A percentile compares a stretch with the other conserved stretches of the same genome.
Evolutionary conservation across 306 rosid species (phyloP).

Genomic region (Phaseolus lunatus): DNA sequence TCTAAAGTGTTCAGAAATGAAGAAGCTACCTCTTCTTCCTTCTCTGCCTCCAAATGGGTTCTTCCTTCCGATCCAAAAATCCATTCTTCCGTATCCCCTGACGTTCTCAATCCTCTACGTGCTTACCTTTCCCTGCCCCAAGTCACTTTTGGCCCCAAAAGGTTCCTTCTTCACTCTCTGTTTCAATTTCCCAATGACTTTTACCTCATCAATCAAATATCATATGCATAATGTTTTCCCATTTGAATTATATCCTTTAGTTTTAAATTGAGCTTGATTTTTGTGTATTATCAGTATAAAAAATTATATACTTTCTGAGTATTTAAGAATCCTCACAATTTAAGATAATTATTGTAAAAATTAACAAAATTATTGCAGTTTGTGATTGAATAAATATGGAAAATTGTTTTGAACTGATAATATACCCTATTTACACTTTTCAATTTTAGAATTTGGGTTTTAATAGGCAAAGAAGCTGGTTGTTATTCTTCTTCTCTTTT

Average conservation of each 20-base stretch:
- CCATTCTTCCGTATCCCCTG: slow-evolving; percentile 50
- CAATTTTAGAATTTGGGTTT: background rate
- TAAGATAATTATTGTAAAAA: background rate
- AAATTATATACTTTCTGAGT: too few species aligned
- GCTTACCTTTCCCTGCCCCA: slow-evolving; percentile 80
- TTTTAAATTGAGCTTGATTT: background rate
- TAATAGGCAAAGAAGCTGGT: background rate
- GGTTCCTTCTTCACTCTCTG: slow-evolving; percentile 45
- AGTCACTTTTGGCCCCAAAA: slow-evolving; percentile 91
- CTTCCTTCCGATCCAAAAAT: slow-evolving; percentile 56
- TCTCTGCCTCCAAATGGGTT: slow-evolving; percentile 84
- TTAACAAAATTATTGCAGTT: background rate
- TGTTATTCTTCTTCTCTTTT: background rate
- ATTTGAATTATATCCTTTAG: background rate
- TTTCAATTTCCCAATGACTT: slow-evolving; percentile 6
- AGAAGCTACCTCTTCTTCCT: slow-evolving; percentile 43
- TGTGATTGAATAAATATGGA: background rate
- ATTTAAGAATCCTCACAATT: background rate
- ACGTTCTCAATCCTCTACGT: slow-evolving; percentile 78
- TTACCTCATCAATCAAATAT: background rate
- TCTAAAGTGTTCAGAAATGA: slow-evolving; percentile 62
- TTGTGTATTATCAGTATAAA: background rate
- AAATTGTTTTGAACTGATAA: background rate
- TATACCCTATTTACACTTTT: background rate
- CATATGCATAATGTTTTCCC: background rate